Evolutionary conservation across 2,329 filamentous ascomycete species (phyloP).

Genomic region (Metarhizium guizhouense): DNA sequence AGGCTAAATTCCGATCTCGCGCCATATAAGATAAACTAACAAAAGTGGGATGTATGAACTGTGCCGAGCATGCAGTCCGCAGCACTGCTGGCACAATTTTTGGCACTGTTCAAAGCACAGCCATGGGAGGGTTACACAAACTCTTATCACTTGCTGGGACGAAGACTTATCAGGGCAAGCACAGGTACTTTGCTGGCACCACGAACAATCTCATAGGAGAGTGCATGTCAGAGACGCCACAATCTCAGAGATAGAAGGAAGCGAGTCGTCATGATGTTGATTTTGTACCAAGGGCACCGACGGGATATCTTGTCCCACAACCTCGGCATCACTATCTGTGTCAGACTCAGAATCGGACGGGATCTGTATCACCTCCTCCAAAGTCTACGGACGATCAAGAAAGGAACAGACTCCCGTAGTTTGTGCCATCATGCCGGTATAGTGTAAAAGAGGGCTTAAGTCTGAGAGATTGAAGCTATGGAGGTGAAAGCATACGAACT

Average conservation of each 20-base stretch:
- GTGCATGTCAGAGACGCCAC: neutral
- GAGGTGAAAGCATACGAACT: neutral
- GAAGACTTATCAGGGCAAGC: too few species aligned
- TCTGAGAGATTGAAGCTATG: neutral
- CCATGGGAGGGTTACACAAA: too few species aligned
- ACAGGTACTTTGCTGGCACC: too few species aligned
- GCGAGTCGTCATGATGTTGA: neutral
- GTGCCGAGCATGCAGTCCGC: too few species aligned
- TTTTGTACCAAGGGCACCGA: neutral
- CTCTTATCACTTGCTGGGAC: too few species aligned
- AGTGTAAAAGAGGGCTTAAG: neutral
- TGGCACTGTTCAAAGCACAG: too few species aligned
- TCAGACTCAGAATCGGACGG: conserved; percentile 1
- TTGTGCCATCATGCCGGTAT: neutral
- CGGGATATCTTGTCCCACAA: neutral
- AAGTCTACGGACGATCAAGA: neutral
- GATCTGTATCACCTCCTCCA: neutral
- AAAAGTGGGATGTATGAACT: too few species aligned
- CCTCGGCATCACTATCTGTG: neutral
- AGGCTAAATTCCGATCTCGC: too few species aligned
- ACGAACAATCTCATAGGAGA: too few species aligned
- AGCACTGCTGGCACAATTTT: too few species aligned
- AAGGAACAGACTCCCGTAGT: neutral
- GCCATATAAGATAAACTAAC: too few species aligned
- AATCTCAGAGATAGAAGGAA: conserved; percentile 1